These are phyloP conservation scores for Aspergillus egyptiacus DNA, from an alignment of 495 filamentous ascomycete genomes.

Conservation along the genomic window DNA sequence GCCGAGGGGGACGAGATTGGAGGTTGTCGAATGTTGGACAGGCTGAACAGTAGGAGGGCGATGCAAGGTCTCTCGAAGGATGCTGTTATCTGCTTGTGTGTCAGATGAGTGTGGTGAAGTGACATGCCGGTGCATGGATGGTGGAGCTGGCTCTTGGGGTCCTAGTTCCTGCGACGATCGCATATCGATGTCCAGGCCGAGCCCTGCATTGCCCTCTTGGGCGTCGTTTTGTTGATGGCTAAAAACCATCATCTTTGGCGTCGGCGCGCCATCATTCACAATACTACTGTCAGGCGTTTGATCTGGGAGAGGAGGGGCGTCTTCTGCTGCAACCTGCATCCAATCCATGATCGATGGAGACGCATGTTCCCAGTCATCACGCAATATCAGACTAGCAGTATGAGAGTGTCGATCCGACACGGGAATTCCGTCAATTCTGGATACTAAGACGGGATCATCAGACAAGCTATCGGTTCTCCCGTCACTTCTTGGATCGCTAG, in stretches of 20 bases:
- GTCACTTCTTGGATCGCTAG: conserved; percentile 13
- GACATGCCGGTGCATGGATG: conserved; percentile 33
- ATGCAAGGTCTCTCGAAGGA: neutral
- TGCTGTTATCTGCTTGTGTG: conserved; percentile 1
- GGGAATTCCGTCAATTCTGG: conserved; percentile 20
- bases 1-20: conserved; percentile 49
- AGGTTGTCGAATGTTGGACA: conserved; percentile 27
- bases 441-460: conserved; percentile 36
- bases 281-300: conserved; percentile 18
- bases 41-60: conserved; percentile 33
- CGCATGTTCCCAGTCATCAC: conserved; percentile 49
- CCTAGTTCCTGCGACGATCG: conserved; percentile 24
- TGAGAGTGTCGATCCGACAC: conserved; percentile 21
- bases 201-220: conserved; percentile 17
- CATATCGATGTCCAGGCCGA: conserved; percentile 37
- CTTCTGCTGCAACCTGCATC: conserved; percentile 44
- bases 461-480: conserved; percentile 24
- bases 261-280: conserved; percentile 21
- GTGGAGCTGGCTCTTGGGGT: conserved; percentile 27
- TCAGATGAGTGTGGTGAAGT: conserved; percentile 29
- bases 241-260: conserved; percentile 20
- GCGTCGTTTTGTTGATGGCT: conserved; percentile 8
- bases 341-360: conserved; percentile 53
- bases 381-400: conserved; percentile 41
- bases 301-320: conserved; percentile 24